Base-by-base conservation (phyloP, 371 early-diverging fungal genomes). In the Mortierella sp. region DNA sequence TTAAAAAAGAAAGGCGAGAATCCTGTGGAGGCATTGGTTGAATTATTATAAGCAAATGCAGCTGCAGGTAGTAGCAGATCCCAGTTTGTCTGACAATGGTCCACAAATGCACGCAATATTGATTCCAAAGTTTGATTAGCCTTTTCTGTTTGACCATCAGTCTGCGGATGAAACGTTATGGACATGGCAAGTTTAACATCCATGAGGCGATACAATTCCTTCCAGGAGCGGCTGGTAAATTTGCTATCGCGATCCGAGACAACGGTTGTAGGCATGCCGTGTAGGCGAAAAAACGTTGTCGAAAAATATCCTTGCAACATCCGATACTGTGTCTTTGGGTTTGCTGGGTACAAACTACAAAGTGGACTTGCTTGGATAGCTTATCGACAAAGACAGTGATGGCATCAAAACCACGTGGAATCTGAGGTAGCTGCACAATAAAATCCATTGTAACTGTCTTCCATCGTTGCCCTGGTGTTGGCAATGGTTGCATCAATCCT, bases 121-220 rank as follows among this genome's bases (percentile, higher is more conserved):
- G 86, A 83, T 51, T 89, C 85, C 0, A 92, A 43, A 1, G 83
- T 76, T 6, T 79, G 77, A 53, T 90, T 92, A 0, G 80, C 60
- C 0, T 86, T 57, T 64, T 89, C 87, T 0, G 85, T 89, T 71
- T 89, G 88, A 19, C 87, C 86, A 70, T 90, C 86, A 2, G 87
- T 86, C 71, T 90, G 86, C 1, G 86, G 90, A 86, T 45, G 45
- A 45, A 45, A 9, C 3, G 45, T n/a, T 2, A n/a, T 19, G 1
- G 45, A 45, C n/a, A 45, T 45, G 56, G 66, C 66, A 12, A 66
- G 61, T 63, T 89, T 87, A 54, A 85, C 68, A 0, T 66, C 51
- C 12, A 89, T 75, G 23, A 71, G 61, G 5, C 13, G 15, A 23
- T 13, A 34, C 7, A 61, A 22, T 8, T 58, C 23, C 8, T 58